Base-by-base conservation (phyloP, 768 basidiomycete species). In the Phlegmacium glaucopus region DNA sequence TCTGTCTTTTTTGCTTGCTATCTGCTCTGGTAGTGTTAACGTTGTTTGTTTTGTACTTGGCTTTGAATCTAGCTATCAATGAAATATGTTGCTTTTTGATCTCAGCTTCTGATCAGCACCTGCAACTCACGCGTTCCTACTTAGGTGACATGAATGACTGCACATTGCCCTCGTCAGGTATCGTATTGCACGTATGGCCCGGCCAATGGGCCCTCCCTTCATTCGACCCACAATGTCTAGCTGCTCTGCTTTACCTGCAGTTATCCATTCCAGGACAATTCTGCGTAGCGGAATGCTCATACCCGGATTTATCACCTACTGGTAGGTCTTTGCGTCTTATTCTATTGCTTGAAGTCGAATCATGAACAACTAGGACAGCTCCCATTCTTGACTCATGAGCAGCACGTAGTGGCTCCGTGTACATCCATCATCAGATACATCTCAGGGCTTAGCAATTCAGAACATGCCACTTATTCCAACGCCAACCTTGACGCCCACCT, bases 301-400 rank as follows among this genome's bases (percentile, higher is more conserved):
- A 86, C 61, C 83, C 86, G 8, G 87, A 90, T 67, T 50, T 74
- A 16, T 88, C 89, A 40, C 87, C 89, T 11, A 81, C 72, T 56
- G 89, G 89, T 83, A 61, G 67, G 79, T 72, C 51, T 55, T 22
- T 22, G 22, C 22, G 22, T 62, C 66, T 28, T 29, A 27, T 27
- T 22, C 6, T 16, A 41, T 29, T 1, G 9, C 12, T 30, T 15
- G 15, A 32, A 15, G 25, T 30, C 36, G 39, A n/a, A 45, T 41
- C 39, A 9, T 17, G 17, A 9, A 35, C 37, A 48, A 42, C 51
- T 42, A 90, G 88, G 89, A 12, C 82, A 82, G 57, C 71, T 92
- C 2, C 90, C 90, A 2, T 89, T 78, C 56, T 63, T 91, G 29
- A 75, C 74, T 0, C 80, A 89, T 66, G 80, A 72, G 3, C 69